Conservation (phyloP, 345 rosid genomes). For the Lepidium africanum region DNA sequence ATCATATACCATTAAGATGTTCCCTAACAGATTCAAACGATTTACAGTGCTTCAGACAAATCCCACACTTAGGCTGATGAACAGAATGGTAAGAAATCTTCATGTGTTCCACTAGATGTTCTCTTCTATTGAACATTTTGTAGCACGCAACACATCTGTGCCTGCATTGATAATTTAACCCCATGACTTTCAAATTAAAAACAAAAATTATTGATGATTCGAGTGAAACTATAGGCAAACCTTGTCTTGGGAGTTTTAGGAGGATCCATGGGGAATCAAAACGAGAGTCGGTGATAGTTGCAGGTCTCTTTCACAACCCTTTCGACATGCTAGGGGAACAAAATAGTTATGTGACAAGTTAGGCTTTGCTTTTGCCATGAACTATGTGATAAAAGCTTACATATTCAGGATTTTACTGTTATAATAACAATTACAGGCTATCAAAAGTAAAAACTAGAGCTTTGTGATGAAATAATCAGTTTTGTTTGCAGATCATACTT, state of each 20-base stretch:
- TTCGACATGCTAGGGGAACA: background rate
- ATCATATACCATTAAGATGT: conserved; percentile 53
- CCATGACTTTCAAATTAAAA: background rate
- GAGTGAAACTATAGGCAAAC: no score
- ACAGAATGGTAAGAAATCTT: conserved; percentile 56
- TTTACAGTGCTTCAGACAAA: conserved; percentile 68
- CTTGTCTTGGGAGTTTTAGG: no score
- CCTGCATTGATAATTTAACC: conserved; percentile 26
- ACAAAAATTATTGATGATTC: no score
- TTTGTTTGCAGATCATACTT: background rate
- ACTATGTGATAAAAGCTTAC: background rate
- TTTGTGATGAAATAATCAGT: background rate
- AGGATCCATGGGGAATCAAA: no score
- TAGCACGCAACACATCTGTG: conserved; percentile 65
- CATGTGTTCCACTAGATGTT: conserved; percentile 82
- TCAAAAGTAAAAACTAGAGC: background rate
- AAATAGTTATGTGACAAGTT: background rate
- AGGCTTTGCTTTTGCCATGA: background rate
- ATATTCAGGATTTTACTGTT: background rate
- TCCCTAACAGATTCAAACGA: conserved; percentile 62
- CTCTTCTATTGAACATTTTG: conserved; percentile 61
- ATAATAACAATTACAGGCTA: background rate
- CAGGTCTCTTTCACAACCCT: background rate
- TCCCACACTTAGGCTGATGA: conserved; percentile 63
- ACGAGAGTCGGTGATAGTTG: background rate